These are phyloP conservation scores for Capsicum baccatum DNA, from an alignment of 257 asterid genomes.

Conservation along the genomic window DNA sequence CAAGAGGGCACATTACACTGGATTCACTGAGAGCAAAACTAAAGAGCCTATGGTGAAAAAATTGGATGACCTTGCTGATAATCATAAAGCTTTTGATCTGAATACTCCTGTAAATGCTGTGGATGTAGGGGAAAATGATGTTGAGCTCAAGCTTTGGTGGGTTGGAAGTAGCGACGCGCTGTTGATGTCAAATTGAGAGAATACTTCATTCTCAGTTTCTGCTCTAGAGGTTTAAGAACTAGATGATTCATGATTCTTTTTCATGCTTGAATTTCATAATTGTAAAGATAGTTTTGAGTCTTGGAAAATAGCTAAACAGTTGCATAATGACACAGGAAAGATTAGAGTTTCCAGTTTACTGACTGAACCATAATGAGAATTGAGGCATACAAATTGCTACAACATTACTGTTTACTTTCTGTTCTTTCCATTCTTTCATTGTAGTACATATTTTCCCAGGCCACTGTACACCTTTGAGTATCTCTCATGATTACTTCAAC, in stretches of 20 bases:
- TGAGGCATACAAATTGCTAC: neutral
- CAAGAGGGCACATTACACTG: conserved; percentile 73
- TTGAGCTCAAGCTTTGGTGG: conserved; percentile 49
- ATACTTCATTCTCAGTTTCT: conserved; percentile 20
- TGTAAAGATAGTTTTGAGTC: conserved; percentile 4
- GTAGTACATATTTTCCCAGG: neutral
- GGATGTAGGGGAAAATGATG: conserved; percentile 38
- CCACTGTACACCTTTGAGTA: neutral
- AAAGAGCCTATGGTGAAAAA: conserved; percentile 35
- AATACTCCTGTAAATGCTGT: conserved; percentile 48
- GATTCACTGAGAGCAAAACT: conserved; percentile 39
- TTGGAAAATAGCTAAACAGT: conserved; percentile 18
- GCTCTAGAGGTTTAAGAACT: neutral
- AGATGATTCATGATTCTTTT: conserved; percentile 26
- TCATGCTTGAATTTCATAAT: conserved; percentile 7
- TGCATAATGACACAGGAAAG: neutral
- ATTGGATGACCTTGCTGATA: conserved; percentile 39
- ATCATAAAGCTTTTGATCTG: conserved; percentile 43
- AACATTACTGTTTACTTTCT: neutral
- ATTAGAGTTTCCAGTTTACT: neutral
- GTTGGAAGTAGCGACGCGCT: conserved; percentile 38
- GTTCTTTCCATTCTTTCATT: neutral
- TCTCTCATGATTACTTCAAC: neutral
- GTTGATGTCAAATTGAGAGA: conserved; percentile 49
- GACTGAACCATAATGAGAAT: neutral